Conservation (phyloP, 345 rosid genomes). For the Cardamine resedifolia region DNA sequence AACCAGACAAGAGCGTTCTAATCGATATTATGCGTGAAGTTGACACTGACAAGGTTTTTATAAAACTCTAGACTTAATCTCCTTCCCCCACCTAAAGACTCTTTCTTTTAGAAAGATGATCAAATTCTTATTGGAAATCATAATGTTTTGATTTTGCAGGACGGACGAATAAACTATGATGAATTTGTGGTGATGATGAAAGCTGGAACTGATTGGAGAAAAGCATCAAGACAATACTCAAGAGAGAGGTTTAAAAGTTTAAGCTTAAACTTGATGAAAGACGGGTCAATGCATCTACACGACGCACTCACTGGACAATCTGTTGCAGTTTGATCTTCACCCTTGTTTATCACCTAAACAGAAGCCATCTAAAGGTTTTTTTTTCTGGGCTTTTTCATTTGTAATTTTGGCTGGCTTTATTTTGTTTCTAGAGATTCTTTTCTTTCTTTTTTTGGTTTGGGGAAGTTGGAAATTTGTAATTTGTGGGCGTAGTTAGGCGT, state of each 20-base stretch:
- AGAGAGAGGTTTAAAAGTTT: conserved; percentile 96
- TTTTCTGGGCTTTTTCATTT: conserved; percentile 4
- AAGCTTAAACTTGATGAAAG: conserved; percentile 94
- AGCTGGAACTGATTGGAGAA: conserved; percentile 99
- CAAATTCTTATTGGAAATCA: neutral
- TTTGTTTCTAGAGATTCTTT: conserved; percentile 29
- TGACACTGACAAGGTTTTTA: conserved; percentile 83
- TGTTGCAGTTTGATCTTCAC: conserved; percentile 49
- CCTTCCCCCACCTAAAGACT: neutral
- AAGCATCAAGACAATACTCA: conserved; percentile 96
- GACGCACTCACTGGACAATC: conserved; percentile 83
- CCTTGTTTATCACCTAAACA: conserved; percentile 5
- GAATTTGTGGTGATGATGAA: conserved; percentile 98
- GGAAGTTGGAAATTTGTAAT: conserved; percentile 30
- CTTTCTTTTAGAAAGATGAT: neutral
- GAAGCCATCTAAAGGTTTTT: conserved; percentile 13
- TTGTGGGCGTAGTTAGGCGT: conserved; percentile 26
- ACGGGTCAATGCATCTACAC: conserved; percentile 88
- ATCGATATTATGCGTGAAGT: conserved; percentile 95
- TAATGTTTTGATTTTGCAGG: conserved; percentile 46
- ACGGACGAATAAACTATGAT: conserved; percentile 81
- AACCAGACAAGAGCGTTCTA: conserved; percentile 57
- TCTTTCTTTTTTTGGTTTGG: conserved; percentile 16
- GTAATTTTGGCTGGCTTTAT: conserved; percentile 26
- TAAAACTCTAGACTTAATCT: neutral